Base-by-base conservation (phyloP, 345 rosid genomes). In the Acer campestre region DNA sequence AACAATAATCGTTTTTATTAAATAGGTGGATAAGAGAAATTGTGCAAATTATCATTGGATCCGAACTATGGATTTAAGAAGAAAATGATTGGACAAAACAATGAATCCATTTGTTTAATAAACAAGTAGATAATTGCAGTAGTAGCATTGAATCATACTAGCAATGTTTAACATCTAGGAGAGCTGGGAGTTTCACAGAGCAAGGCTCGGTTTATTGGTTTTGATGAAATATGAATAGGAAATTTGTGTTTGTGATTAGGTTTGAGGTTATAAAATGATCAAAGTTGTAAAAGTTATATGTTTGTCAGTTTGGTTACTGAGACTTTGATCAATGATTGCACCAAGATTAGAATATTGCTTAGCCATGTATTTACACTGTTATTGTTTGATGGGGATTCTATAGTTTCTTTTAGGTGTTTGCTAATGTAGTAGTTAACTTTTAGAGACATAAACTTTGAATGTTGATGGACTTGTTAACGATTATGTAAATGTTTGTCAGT, bases 1-100 rank as follows among this genome's bases (percentile, higher is more conserved):
- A 46, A 46, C 49, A 10, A 10, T 0, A 9, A 2, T 46, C 49
- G 14, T 46, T 46, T 46, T 9, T 46, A 46, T n/a, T 14, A 20
- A 20, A 58, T 18, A 7, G 3, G 17, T 58, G 11, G 62, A 58
- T 58, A 58, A 18, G 9, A 62, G 18, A 62, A 22, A 25, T 23
- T 62, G 66, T 25, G 67, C 31, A 62, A 16, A 62, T 62, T n/a
- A 27, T 62, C 20, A 62, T 62, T 63, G 67, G 67, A 63, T 59
- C 63, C 20, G 10, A 59, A 22, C 27, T 10, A 46, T 46, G 49
- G 49, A 46, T 46, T 46, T 46, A 46, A 46, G 49, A 46, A 46
- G 49, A 10, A 2, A 46, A 46, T 46, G 49, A 10, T 10, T 46
- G 49, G 49, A 46, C 63, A 20, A 59, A 59, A 18, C 7, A 4